Evolutionary conservation across 352 stramenopile genomes (phyloP).

Genomic region (Globisporangium yorkense): DNA sequence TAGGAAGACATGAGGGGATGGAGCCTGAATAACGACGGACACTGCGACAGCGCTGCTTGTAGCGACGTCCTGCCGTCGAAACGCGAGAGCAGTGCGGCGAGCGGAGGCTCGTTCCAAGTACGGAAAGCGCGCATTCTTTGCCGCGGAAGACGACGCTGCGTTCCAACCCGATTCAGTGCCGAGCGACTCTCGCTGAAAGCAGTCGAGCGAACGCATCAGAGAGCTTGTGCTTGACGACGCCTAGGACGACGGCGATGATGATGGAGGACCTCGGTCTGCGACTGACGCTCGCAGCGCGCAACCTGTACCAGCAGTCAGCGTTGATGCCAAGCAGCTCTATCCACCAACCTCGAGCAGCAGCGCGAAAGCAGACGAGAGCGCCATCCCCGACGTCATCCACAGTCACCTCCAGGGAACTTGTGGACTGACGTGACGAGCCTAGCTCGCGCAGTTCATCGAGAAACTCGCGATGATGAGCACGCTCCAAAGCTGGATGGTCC

Average conservation of each 20-base stretch:
- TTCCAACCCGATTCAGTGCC: not conserved
- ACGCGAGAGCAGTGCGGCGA: not conserved
- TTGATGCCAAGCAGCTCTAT: not conserved
- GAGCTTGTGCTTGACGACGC: conserved; percentile 26
- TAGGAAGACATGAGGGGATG: conserved; percentile 5
- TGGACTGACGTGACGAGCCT: too few relatives aligned
- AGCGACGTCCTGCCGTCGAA: conserved; percentile 1
- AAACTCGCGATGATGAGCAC: too few relatives aligned
- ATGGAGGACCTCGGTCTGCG: not conserved
- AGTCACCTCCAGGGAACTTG: conserved; percentile 2
- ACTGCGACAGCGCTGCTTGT: not conserved
- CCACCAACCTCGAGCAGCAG: not conserved
- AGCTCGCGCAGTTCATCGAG: too few relatives aligned
- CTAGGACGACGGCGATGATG: conserved; percentile 3
- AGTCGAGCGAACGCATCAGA: conserved; percentile 5
- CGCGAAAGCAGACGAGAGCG: not conserved
- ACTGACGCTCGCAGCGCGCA: not conserved
- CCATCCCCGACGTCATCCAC: conserved; percentile 8
- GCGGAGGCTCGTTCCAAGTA: conserved; percentile 6
- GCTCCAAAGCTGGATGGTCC: too few relatives aligned
- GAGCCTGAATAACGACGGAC: conserved; percentile 1
- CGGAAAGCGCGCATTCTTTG: conserved; percentile 26
- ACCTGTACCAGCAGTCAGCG: not conserved
- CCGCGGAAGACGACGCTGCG: conserved; percentile 3
- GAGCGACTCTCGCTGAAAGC: conserved; percentile 14